These are phyloP conservation scores for Austroboletus eburneus DNA, from an alignment of 768 basidiomycete genomes.

Conservation along the genomic window DNA sequence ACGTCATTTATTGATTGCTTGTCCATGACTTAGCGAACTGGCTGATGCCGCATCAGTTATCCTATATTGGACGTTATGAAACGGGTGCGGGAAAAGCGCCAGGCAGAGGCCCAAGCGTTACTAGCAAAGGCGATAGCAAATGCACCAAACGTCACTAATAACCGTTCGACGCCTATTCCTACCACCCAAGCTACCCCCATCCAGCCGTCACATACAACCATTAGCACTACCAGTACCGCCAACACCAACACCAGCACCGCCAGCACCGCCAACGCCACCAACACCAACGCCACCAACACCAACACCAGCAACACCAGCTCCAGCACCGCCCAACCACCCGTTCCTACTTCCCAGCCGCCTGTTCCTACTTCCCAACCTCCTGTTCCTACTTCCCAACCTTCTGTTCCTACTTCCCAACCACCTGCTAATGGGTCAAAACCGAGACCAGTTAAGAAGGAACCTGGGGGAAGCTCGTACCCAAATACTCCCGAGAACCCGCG, in stretches of 20 bases:
- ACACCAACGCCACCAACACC: too few relatives aligned
- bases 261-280: too few relatives aligned
- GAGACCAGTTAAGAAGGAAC: slow-evolving; percentile 28
- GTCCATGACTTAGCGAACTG: slow-evolving; percentile 2
- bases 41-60: slow-evolving; percentile 44
- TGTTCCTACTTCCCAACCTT: too few relatives aligned
- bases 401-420: slow-evolving; percentile 29
- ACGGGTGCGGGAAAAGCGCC: slow-evolving; percentile 26
- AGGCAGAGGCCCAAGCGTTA: slow-evolving; percentile 20
- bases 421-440: slow-evolving; percentile 20
- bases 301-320: too few relatives aligned
- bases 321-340: too few relatives aligned
- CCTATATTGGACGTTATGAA: slow-evolving; percentile 51
- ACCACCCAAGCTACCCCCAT: slow-evolving; percentile 32
- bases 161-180: slow-evolving; percentile 24
- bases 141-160: slow-evolving; percentile 19
- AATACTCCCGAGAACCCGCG: slow-evolving; percentile 28
- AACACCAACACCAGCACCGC: too few relatives aligned
- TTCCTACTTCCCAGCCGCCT: too few relatives aligned
- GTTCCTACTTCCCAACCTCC: too few relatives aligned
- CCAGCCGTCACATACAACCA: slow-evolving; percentile 32
- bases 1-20: slow-evolving; percentile 13
- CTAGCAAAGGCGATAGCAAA: slow-evolving; percentile 27
- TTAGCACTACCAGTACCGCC: background rate
- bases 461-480: slow-evolving; percentile 23